These are phyloP conservation scores for Hydnum rufescens DNA, from an alignment of 768 basidiomycete species.

Conservation along the genomic window DNA sequence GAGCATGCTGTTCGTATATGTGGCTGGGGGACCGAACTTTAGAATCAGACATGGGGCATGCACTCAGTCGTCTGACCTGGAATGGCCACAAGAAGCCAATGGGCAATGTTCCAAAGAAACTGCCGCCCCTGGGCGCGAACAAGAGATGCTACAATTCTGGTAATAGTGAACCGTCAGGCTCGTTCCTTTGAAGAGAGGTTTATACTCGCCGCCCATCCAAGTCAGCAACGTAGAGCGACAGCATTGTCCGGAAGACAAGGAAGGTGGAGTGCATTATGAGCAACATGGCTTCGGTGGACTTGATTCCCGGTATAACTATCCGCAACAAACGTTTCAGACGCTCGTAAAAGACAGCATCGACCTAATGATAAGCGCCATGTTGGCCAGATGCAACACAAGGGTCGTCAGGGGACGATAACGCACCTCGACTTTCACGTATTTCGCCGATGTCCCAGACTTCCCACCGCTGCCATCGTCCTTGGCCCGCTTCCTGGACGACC, in stretches of 20 bases:
- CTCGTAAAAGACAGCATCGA: constrained; percentile 82
- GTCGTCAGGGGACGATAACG: constrained; percentile 15
- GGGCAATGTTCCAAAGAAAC: constrained; percentile 69
- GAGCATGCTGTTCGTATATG: constrained; percentile 84
- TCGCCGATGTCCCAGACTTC: constrained; percentile 27
- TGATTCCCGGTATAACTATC: constrained; percentile 73
- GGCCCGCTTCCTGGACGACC: constrained; percentile 17
- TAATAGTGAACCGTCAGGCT: background rate
- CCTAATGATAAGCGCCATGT: constrained; percentile 22
- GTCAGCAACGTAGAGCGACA: constrained; percentile 85
- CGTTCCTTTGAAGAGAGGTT: background rate
- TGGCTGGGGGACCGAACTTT: constrained; percentile 27
- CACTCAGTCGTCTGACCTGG: constrained; percentile 20
- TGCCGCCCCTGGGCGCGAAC: constrained; percentile 64
- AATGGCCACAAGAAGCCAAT: constrained; percentile 82
- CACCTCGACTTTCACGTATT: constrained; percentile 58
- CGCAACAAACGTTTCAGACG: constrained; percentile 55
- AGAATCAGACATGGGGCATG: background rate
- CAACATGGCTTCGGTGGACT: constrained; percentile 73
- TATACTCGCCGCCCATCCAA: constrained; percentile 67
- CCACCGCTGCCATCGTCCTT: constrained; percentile 18
- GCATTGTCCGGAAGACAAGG: constrained; percentile 72
- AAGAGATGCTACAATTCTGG: constrained; percentile 82
- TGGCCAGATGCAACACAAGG: background rate
- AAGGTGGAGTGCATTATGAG: constrained; percentile 77